Percentiles rank a stretch among this genome's conserved stretches.
These are phyloP conservation scores for Trypanosoma lewisi DNA, from an alignment of 208 protist genomes.

Conservation along the genomic window DNA sequence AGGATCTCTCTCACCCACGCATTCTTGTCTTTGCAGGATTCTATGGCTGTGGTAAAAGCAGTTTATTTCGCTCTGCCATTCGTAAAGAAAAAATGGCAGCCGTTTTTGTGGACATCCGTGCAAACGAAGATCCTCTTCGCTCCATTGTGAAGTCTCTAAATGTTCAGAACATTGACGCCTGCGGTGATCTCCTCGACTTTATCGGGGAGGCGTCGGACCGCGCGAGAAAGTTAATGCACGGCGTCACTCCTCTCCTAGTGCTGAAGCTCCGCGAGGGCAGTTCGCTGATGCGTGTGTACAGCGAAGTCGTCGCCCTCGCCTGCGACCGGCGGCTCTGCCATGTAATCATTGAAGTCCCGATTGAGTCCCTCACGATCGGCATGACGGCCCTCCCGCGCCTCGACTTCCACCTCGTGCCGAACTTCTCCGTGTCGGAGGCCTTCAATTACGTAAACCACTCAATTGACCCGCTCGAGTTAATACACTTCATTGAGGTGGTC, in stretches of 20 bases:
- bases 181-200: conserved; percentile 83
- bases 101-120: conserved; percentile 76
- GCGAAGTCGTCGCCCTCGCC: conserved; percentile 64
- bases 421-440: conserved; percentile 61
- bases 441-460: conserved; percentile 76
- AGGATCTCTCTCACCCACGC: conserved; percentile 65
- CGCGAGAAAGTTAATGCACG: conserved; percentile 48
- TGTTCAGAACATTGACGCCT: conserved; percentile 78
- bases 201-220: conserved; percentile 67
- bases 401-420: conserved; percentile 75
- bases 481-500: conserved; percentile 69
- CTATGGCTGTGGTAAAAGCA: conserved; percentile 77
- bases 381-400: conserved; percentile 67
- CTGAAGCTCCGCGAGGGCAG: conserved; percentile 75
- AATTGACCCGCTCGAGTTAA: conserved; percentile 60
- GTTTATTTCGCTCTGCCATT: conserved; percentile 52
- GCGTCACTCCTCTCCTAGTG: conserved; percentile 66
- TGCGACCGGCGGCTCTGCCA: conserved; percentile 78
- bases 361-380: conserved; percentile 59
- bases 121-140: conserved; percentile 70
- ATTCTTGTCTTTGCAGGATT: conserved; percentile 72
- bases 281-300: conserved; percentile 69
- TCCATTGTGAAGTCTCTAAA: conserved; percentile 66
- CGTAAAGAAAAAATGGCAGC: conserved; percentile 56
- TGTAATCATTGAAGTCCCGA: conserved; percentile 69